Percentiles rank a stretch among this genome's conserved stretches.
These are phyloP conservation scores for Ustilago cynodontis DNA, from an alignment of 1,284 basidiomycete genomes.

Conservation along the genomic window DNA sequence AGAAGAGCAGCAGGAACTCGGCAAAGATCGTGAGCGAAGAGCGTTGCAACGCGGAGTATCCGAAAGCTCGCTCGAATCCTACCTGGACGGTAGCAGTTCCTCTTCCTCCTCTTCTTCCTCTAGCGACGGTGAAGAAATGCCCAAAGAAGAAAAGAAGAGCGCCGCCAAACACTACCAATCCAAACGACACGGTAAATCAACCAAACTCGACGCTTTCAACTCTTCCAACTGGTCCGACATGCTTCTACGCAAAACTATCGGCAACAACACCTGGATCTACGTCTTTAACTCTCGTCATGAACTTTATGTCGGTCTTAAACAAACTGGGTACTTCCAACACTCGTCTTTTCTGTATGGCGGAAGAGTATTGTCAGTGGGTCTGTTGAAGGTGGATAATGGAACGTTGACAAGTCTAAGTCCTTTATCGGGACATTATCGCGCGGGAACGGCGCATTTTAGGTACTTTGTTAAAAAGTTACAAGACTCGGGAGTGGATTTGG, in stretches of 20 bases:
- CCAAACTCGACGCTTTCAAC: conserved; percentile 40
- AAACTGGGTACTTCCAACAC: conserved; percentile 65
- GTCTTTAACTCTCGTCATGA: conserved; percentile 62
- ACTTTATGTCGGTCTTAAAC: conserved; percentile 62
- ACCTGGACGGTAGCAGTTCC: conserved; percentile 32
- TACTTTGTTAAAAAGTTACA: conserved; percentile 61
- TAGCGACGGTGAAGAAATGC: conserved; percentile 48
- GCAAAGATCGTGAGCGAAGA: conserved; percentile 25
- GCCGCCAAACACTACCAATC: conserved; percentile 47
- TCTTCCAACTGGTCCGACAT: conserved; percentile 55
- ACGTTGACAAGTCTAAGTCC: conserved; percentile 53
- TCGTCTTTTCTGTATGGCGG: conserved; percentile 62
- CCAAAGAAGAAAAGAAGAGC: conserved; percentile 25
- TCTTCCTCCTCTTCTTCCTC: conserved; percentile 39
- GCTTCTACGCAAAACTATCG: conserved; percentile 58
- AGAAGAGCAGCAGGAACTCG: conserved; percentile 54
- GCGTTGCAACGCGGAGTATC: conserved; percentile 45
- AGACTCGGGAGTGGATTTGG: conserved; percentile 53
- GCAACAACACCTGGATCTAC: conserved; percentile 61
- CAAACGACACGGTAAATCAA: conserved; percentile 44
- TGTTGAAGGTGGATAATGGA: conserved; percentile 58
- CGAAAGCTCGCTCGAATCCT: conserved; percentile 40
- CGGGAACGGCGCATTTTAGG: conserved; percentile 57
- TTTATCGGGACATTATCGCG: conserved; percentile 60
- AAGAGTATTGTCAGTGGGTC: conserved; percentile 57